Conservation (phyloP, 2,329 filamentous ascomycete genomes). For the Colletotrichum sojae region DNA sequence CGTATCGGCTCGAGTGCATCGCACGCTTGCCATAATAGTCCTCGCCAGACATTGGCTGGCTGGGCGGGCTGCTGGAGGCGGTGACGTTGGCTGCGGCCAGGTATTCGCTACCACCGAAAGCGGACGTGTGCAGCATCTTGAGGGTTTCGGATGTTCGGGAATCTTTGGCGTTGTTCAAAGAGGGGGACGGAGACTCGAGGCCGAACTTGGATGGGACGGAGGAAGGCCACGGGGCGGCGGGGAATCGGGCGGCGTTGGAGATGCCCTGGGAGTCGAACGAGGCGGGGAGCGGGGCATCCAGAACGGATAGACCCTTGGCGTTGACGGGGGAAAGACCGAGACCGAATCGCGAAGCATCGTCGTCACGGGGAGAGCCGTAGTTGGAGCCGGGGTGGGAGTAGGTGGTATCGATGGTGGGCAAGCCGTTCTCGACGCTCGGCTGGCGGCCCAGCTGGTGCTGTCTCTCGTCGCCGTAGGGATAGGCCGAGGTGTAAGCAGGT, state of each 20-base stretch:
- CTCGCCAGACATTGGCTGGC: slow-evolving; percentile 67
- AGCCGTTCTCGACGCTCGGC: slow-evolving; percentile 67
- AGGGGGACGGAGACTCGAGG: slow-evolving; percentile 86
- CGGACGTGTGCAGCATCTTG: slow-evolving; percentile 76
- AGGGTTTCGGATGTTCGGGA: slow-evolving; percentile 74
- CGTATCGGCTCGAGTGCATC: slow-evolving; percentile 78
- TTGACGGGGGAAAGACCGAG: slow-evolving; percentile 84
- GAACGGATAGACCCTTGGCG: slow-evolving; percentile 83
- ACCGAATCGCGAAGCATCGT: slow-evolving; percentile 70
- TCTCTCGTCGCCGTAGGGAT: slow-evolving; percentile 57
- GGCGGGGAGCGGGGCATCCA: slow-evolving; percentile 92
- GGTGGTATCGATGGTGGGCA: slow-evolving; percentile 72
- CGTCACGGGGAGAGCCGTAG: slow-evolving; percentile 89
- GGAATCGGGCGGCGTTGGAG: slow-evolving; percentile 88
- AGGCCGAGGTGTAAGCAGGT: slow-evolving; percentile 56
- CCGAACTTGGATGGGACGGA: slow-evolving; percentile 95
- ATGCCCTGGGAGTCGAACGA: slow-evolving; percentile 98
- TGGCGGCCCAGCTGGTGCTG: slow-evolving; percentile 62
- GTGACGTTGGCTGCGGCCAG: slow-evolving; percentile 61
- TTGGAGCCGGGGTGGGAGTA: slow-evolving; percentile 69
- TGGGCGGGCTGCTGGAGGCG: slow-evolving; percentile 59
- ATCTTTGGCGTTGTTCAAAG: slow-evolving; percentile 75
- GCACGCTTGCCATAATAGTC: slow-evolving; percentile 79
- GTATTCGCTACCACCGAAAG: slow-evolving; percentile 77
- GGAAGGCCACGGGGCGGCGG: slow-evolving; percentile 84